Base-by-base conservation (phyloP, 2,329 filamentous ascomycete genomes). In the Microsporum ferrugineum region DNA sequence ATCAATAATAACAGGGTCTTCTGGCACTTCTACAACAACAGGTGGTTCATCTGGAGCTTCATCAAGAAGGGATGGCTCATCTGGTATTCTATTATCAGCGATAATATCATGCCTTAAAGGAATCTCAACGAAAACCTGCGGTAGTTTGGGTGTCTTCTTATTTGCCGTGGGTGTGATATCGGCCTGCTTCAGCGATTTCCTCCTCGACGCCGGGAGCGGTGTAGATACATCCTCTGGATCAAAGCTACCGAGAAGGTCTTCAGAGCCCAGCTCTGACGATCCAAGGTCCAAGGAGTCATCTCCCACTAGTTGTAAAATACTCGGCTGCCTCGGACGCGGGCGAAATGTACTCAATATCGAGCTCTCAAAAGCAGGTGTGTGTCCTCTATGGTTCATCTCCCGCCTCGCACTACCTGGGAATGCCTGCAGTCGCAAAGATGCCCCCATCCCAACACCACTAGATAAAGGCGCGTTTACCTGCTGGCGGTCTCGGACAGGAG, bases 141-240 rank as follows among this genome's bases (percentile, higher is more conserved):
- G 55, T 23, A 41, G 33, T 29, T 57, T 57, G 5, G 55, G 39
- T n/a, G 34, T 43, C 51, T 36, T 55, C 51, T 36, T 55, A 3
- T 6, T 10, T 2, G n/a, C 31, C 17, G 34, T 43, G 38, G 55
- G 34, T 27, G 39, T 41, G 1, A 57, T 36, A 43, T 57, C 55
- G 2, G 17, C 39, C 23, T 31, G 31, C 10, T 43, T 39, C n/a
- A 72, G 65, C 34, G 70, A 69, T 60, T 72, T 72, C 6, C 70
- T 67, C 59, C 68, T 71, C 12, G 72, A 60, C 34, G 72, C 62
- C 62, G 75, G 72, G 47, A 78, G 64, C 2, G 76, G 76, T 5
- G 76, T 78, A 17, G 76, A 78, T 62, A 77, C 75, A 65, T 77
- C 76, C 60, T 77, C 70, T 0, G 76, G 75, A 49, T 71, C 73